These are phyloP conservation scores for Candida nanaspora DNA, from an alignment of 805 yeast genomes.

Conservation along the genomic window DNA sequence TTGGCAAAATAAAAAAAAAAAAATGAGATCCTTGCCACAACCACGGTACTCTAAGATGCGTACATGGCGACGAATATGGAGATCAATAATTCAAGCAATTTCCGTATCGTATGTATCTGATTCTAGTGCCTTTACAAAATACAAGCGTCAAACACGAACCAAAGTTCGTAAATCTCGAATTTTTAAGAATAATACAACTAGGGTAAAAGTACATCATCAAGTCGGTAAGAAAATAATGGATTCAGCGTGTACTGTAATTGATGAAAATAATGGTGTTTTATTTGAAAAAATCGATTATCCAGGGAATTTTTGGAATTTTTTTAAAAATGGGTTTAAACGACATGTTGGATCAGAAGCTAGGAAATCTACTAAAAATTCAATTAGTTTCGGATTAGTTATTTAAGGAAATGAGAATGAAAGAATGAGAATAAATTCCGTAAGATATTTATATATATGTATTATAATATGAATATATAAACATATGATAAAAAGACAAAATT, in stretches of 20 bases:
- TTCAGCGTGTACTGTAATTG: not conserved
- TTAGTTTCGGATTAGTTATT: not conserved
- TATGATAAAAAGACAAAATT: no score
- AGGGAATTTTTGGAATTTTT: not conserved
- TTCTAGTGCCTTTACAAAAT: slow-evolving; percentile 7
- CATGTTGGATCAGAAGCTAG: not conserved
- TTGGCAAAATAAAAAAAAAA: no score
- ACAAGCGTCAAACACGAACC: slow-evolving; percentile 14
- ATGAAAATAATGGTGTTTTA: not conserved
- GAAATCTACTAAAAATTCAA: not conserved
- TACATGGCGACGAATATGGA: slow-evolving; percentile 23
- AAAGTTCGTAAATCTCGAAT: slow-evolving; percentile 24
- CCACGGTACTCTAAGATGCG: slow-evolving; percentile 28
- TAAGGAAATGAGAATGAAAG: no score
- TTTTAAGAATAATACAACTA: slow-evolving; percentile 23
- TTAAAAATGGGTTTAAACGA: not conserved
- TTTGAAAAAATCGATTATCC: not conserved
- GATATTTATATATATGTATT: no score
- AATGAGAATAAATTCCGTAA: no score
- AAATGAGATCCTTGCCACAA: slow-evolving; percentile 29
- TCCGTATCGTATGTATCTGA: slow-evolving; percentile 29
- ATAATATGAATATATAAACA: no score
- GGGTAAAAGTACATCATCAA: slow-evolving; percentile 3
- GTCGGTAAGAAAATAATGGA: not conserved
- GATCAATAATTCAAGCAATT: slow-evolving; percentile 23